Percentiles rank a stretch among this genome's conserved stretches.
phyloP scores from a whole-genome alignment of 1,284 basidiomycete species.

The Leccinum griseonigrum region DNA sequence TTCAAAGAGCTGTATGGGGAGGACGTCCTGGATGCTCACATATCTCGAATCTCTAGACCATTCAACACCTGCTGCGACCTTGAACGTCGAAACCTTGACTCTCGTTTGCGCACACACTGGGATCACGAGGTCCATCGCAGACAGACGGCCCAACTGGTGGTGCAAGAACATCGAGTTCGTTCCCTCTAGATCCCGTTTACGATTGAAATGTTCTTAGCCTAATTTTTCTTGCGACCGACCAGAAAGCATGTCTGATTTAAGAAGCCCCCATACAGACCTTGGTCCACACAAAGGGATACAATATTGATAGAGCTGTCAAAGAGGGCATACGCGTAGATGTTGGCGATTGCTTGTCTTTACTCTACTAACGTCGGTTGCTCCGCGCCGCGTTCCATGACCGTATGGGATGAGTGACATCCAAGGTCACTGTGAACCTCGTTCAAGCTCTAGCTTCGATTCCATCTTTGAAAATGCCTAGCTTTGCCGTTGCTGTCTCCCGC shows the following conservation, averaged over 20 bases:
- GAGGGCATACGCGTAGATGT: neutral
- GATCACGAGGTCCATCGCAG: neutral
- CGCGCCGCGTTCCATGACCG: neutral
- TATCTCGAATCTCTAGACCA: neutral
- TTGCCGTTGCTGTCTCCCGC: no score
- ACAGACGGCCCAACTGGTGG: neutral
- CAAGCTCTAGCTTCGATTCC: neutral
- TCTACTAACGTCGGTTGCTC: neutral
- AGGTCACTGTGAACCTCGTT: neutral
- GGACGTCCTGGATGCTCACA: neutral
- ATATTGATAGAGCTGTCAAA: neutral
- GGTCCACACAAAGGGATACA: neutral
- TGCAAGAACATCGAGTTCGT: neutral
- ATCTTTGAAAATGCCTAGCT: neutral
- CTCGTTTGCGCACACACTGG: neutral
- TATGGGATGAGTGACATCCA: neutral
- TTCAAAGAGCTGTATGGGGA: neutral
- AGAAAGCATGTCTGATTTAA: neutral
- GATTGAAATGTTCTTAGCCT: neutral
- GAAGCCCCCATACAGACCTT: neutral
- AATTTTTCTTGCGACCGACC: neutral
- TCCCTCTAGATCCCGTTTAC: neutral
- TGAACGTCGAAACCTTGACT: neutral
- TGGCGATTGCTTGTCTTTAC: neutral
- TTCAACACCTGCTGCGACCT: neutral